Conservation (phyloP, 345 rosid genomes). For the Conringia planisiliqua region DNA sequence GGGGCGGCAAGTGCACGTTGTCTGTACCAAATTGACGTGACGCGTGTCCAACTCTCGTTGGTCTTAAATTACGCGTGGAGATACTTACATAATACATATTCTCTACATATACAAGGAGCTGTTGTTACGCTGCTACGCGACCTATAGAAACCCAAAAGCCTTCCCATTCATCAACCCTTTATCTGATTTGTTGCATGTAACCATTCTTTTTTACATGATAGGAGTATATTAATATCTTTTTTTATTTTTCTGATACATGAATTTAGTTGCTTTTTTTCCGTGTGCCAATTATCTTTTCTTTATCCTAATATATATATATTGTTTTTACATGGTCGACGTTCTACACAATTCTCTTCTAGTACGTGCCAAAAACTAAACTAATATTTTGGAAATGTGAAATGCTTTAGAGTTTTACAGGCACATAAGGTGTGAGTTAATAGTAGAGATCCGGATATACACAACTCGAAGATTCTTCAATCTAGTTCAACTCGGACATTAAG, state of each 20-base stretch:
- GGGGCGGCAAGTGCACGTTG: constrained; percentile 23
- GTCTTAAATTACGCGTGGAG: background rate
- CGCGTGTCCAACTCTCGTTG: background rate
- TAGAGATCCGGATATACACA: too few species aligned
- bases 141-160: background rate
- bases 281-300: too few species aligned
- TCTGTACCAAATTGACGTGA: background rate
- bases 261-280: background rate
- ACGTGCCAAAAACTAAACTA: too few species aligned
- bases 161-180: background rate
- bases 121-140: constrained; percentile 8
- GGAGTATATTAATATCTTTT: too few species aligned
- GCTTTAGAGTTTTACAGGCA: too few species aligned
- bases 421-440: too few species aligned
- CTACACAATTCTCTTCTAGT: too few species aligned
- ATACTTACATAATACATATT: constrained; percentile 4
- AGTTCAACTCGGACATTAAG: too few species aligned
- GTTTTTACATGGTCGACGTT: too few species aligned
- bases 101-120: background rate
- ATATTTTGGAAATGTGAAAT: too few species aligned
- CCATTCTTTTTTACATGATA: background rate
- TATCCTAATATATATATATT: too few species aligned
- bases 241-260: background rate
- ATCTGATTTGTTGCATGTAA: background rate
- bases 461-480: too few species aligned